A percentile compares a stretch with the other conserved stretches of the same genome.
phyloP scores from a whole-genome alignment of 306 rosid genomes.

The Potentilla sterilis region DNA sequence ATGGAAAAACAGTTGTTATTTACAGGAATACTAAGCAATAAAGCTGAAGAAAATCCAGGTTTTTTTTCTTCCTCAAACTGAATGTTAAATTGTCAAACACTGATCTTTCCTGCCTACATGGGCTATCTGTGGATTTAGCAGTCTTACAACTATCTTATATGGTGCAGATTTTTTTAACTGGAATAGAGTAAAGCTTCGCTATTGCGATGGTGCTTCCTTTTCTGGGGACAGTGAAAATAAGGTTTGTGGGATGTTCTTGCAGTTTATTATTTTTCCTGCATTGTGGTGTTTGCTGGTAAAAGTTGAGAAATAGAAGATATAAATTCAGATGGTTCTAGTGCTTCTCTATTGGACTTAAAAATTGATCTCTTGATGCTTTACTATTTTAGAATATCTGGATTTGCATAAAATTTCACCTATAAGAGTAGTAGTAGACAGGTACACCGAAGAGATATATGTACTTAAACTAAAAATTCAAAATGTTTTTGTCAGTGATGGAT shows the following conservation, averaged over 20 bases:
- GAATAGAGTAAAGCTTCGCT: conserved; percentile 96
- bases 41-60: conserved; percentile 87
- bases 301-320: not conserved
- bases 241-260: conserved; percentile 38
- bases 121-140: conserved; percentile 1
- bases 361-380: not conserved
- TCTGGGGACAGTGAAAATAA: conserved; percentile 70
- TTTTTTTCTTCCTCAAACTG: conserved; percentile 11
- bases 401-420: not conserved
- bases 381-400: not conserved
- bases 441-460: not conserved
- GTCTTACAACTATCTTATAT: conserved; percentile 15
- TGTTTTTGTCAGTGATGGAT: not conserved
- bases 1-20: conserved; percentile 84
- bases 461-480: not conserved
- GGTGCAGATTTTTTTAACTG: conserved; percentile 87
- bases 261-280: not conserved
- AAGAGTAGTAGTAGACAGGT: not conserved
- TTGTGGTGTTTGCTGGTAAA: not conserved
- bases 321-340: not conserved
- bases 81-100: not conserved
- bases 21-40: conserved; percentile 76
- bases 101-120: conserved; percentile 9
- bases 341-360: not conserved
- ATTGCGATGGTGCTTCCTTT: conserved; percentile 97